Evolutionary conservation across 2,329 filamentous ascomycete genomes (phyloP), one percentile per base, ranked within the genome.

Genomic region (Pestalotiopsis sp.): DNA sequence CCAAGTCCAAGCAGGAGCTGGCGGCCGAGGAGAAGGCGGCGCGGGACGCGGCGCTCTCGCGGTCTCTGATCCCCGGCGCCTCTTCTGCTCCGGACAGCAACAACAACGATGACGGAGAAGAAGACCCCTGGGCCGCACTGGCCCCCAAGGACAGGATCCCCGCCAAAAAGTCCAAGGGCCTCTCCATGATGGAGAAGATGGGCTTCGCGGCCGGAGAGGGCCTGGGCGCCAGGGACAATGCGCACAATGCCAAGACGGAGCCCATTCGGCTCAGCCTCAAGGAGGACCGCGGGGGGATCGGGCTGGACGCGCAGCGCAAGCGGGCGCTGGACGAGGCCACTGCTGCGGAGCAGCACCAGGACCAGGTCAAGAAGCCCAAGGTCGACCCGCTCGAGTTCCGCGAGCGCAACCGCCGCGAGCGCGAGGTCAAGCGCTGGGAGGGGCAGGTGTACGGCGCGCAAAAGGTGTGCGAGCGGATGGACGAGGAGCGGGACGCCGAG

Each of bases 141-240:
- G 45, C 45, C 45, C 45, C 45, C 6, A 20, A 38, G 7, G 49
- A 90, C 23, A 78, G 81, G 52, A 80, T 83, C 5, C 79, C 79
- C 17, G 82, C 86, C 17, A 86, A 88, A 64, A 87, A 87, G 74
- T 97, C 91, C 82, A 98, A 98, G 78, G 96, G 95, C 1, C 89
- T 97, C 70, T 90, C 93, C 72, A 98, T 99, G 94, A 97, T 99
- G 95, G 92, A 93, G 25, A 95, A 93, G 80, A 93, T 99, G 86
- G 96, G 96, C 0, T 99, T 97, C 82, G 91, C 90, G 68, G 84
- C 88, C 23, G 94, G 95, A 27, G 90, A 89, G 45, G 87, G 90
- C 0, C 83, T 98, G 3, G 96, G 96, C 1, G 89, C 87, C 73
- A 83, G 85, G n/a, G 81, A 81, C 9, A 80, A 81, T 31, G 70